These are phyloP conservation scores for Yamadazyma tumulicola DNA, from an alignment of 805 yeast genomes.

Conservation along the genomic window DNA sequence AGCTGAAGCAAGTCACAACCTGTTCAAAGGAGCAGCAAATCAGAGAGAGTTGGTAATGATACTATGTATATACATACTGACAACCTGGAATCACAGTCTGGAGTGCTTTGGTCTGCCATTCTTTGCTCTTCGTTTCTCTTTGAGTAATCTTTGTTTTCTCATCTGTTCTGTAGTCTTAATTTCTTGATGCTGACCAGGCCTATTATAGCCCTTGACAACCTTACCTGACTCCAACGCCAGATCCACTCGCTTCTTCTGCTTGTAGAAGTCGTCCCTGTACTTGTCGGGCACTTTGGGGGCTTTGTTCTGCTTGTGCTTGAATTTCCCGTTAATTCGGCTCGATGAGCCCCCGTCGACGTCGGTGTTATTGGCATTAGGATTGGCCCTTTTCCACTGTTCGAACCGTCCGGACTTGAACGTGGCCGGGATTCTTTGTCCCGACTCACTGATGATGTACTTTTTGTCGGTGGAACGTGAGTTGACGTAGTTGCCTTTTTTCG, in stretches of 20 bases:
- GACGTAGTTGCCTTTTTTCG: constrained; percentile 84
- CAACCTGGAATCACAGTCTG: too few relatives aligned
- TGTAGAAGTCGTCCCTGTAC: constrained; percentile 78
- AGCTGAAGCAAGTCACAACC: too few relatives aligned
- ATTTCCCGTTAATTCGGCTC: constrained; percentile 38
- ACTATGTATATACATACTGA: too few relatives aligned
- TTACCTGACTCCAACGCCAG: constrained; percentile 77
- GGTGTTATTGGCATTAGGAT: constrained; percentile 9
- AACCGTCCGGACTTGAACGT: constrained; percentile 85
- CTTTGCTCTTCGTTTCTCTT: constrained; percentile 76
- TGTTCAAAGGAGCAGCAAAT: too few relatives aligned
- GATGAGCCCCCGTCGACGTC: constrained; percentile 6
- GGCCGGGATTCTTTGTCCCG: constrained; percentile 91
- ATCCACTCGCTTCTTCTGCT: constrained; percentile 77
- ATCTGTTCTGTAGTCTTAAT: constrained; percentile 69
- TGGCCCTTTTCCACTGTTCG: constrained; percentile 82
- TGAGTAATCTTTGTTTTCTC: constrained; percentile 65
- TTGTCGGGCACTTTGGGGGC: constrained; percentile 94
- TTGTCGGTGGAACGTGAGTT: constrained; percentile 75
- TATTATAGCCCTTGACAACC: constrained; percentile 62
- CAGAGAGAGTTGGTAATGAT: too few relatives aligned
- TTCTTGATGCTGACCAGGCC: constrained; percentile 50
- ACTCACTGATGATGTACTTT: constrained; percentile 90
- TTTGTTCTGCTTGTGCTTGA: constrained; percentile 66
- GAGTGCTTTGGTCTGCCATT: constrained; percentile 85